Base-by-base conservation (phyloP, 1,284 basidiomycete species). In the Jaminaea rosea region DNA sequence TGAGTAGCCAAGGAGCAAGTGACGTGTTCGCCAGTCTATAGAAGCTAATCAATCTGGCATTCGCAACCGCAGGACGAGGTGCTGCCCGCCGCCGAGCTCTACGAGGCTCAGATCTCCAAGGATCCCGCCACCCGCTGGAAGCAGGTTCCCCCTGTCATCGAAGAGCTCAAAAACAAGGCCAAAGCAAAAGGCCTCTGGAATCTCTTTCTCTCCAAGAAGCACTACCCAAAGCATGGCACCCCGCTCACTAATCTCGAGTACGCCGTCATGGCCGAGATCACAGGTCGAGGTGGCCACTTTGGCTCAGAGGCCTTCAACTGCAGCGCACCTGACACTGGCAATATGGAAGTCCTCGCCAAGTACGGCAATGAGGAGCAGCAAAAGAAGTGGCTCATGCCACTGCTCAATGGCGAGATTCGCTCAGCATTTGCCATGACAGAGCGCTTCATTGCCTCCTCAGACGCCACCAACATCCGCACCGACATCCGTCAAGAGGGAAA, bases 221-320 rank as follows among this genome's bases (percentile, higher is more conserved):
- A 94, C 75, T 96, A 93, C 75, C 89, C 89, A 13, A 51, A 58
- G 37, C 47, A 55, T 67, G 92, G 93, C 47, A 84, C 88, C n/a
- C 84, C 86, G 13, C 78, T 97, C 61, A 85, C 84, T 26, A 97
- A 97, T 76, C 80, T 98, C 50, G 92, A 97, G 86, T 98, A 98
- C 76, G 89, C 87, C 44, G 85, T 96, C 36, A 93, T 97, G 84
- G 91, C 91, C 36, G 93, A 98, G 76, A 77, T 97, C 55, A 83
- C 94, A 63, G 93, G 92, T 10, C 82, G 90, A 58, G 83, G 80
- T 32, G 84, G 85, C 4, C 84, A 84, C 64, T 78, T 91, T 46
- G 86, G 84, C n/a, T 82, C 89, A 27, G 85, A 94, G 77, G 81
- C 81, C 23, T 83, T 87, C 58, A 96, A 96, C 72, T 96, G 91